A percentile compares a stretch with the other conserved stretches of the same genome.
Evolutionary conservation across 371 early-diverging fungal species (phyloP).

Genomic region (Apophysomyces variabilis): DNA sequence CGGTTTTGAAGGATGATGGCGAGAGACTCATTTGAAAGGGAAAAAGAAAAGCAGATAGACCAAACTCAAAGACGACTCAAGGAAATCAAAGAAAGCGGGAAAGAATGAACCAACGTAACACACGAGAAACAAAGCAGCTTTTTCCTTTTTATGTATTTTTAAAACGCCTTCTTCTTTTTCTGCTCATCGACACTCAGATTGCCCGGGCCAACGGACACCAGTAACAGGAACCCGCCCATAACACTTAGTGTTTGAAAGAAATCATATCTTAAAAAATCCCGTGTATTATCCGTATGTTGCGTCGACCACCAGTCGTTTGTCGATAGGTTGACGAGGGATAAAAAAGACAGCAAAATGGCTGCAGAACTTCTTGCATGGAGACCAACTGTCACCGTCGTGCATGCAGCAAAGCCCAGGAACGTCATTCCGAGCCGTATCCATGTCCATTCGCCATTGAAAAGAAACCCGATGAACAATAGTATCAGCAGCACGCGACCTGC

Average conservation of each 20-base stretch:
- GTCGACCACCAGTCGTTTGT: constrained; percentile 96
- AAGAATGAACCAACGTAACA: too few species aligned
- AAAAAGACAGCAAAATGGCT: constrained; percentile 83
- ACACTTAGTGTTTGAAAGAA: constrained; percentile 98
- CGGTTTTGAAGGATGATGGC: constrained; percentile 23
- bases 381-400: constrained; percentile 91
- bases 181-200: constrained; percentile 85
- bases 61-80: too few species aligned
- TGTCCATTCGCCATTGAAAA: constrained; percentile 82
- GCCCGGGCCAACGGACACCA: constrained; percentile 92
- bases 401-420: constrained; percentile 76
- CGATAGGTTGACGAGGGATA: constrained; percentile 84
- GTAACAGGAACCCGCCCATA: constrained; percentile 89
- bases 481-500: constrained; percentile 90
- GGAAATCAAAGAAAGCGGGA: background rate
- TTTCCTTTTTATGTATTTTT: constrained; percentile 20
- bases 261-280: constrained; percentile 95
- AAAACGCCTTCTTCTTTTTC: constrained; percentile 88
- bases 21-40: constrained; percentile 21
- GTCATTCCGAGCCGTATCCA: constrained; percentile 67
- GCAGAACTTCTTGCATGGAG: constrained; percentile 96
- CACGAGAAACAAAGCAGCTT: too few species aligned
- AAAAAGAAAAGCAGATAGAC: constrained; percentile 1
- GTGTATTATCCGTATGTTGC: constrained; percentile 69
- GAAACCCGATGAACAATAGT: constrained; percentile 84